These are phyloP conservation scores for Onygena corvina DNA, from an alignment of 2,329 filamentous ascomycete genomes.

Conservation along the genomic window DNA sequence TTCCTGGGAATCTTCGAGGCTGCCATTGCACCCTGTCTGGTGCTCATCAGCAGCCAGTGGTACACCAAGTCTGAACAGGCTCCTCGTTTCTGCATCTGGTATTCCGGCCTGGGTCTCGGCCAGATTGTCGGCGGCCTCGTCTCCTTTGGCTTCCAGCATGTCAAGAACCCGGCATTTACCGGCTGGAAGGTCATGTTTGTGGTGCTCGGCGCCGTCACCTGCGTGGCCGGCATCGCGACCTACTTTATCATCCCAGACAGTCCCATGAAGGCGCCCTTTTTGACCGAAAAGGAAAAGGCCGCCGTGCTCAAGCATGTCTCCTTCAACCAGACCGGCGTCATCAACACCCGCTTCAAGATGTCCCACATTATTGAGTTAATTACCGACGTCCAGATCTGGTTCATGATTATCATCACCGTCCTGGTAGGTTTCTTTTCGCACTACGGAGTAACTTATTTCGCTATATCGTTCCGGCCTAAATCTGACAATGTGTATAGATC, in stretches of 20 bases:
- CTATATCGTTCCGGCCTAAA: conserved; percentile 17
- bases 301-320: conserved; percentile 13
- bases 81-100: conserved; percentile 47
- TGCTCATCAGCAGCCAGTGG: conserved; percentile 25
- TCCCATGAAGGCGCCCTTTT: conserved; percentile 12
- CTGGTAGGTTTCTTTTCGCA: conserved; percentile 14
- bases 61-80: conserved; percentile 40
- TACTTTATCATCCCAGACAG: conserved; percentile 9
- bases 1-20: conserved; percentile 25
- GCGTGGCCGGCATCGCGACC: conserved; percentile 7
- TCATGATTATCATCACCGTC: conserved; percentile 20
- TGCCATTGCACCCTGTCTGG: conserved; percentile 20
- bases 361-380: conserved; percentile 15
- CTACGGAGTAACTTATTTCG: conserved; percentile 17
- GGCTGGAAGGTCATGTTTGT: conserved; percentile 14
- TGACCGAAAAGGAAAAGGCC: conserved; percentile 15
- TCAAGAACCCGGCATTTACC: conserved; percentile 19
- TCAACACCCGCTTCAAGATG: conserved; percentile 15
- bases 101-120: conserved; percentile 43
- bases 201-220: conserved; percentile 9
- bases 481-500: conserved; percentile 24
- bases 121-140: conserved; percentile 20
- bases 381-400: conserved; percentile 18
- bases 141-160: conserved; percentile 20
- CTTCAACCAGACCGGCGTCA: conserved; percentile 16